Evolutionary conservation across 1,284 basidiomycete species (phyloP).

Genomic region (Ganoderma meredithae): DNA sequence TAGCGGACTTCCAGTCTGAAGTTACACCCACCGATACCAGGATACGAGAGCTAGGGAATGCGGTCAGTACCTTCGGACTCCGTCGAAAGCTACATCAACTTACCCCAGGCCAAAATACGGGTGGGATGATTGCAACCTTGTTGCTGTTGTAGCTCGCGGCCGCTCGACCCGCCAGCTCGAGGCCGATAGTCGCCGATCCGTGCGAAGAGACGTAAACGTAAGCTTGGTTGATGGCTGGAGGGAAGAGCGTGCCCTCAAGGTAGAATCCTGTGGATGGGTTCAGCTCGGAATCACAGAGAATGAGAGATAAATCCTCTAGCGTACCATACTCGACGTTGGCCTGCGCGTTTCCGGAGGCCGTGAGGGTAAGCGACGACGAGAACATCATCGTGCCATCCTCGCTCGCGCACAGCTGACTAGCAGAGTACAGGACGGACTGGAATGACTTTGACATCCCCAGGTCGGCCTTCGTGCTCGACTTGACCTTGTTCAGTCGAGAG

Average conservation of each 20-base stretch:
- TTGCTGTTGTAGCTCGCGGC: constrained; percentile 8
- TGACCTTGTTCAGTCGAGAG: constrained; percentile 19
- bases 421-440: constrained; percentile 17
- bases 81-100: neutral
- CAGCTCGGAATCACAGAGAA: neutral
- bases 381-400: constrained; percentile 21
- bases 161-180: constrained; percentile 13
- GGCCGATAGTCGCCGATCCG: constrained; percentile 14
- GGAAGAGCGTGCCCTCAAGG: constrained; percentile 24
- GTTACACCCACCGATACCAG: neutral
- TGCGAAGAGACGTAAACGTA: constrained; percentile 24
- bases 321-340: neutral
- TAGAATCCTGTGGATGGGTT: constrained; percentile 18
- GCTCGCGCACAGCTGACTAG: constrained; percentile 17
- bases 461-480: constrained; percentile 15
- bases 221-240: constrained; percentile 19
- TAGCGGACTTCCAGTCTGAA: neutral
- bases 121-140: constrained; percentile 5
- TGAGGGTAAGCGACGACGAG: constrained; percentile 10
- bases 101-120: neutral
- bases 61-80: neutral
- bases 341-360: neutral
- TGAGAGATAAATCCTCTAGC: neutral
- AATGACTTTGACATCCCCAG: constrained; percentile 20
- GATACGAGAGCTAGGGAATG: neutral